These are phyloP conservation scores for Pinguiococcus pyrenoidosus DNA, from an alignment of 108 stramenopile genomes.

Conservation along the genomic window DNA sequence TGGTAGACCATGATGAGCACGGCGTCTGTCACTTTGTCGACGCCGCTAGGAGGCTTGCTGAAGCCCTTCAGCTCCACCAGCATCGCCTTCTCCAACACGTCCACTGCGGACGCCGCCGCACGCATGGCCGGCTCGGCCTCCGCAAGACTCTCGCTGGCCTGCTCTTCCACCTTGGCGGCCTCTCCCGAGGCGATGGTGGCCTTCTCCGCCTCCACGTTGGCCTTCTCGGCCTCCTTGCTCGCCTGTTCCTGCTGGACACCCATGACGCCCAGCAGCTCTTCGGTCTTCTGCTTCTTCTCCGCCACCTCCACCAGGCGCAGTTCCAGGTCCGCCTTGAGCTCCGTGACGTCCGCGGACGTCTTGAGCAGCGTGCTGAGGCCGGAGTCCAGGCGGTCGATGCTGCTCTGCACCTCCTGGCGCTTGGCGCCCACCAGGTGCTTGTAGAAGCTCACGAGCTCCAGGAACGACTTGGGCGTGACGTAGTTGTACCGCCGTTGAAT, in stretches of 20 bases:
- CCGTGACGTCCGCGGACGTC: constrained; percentile 26
- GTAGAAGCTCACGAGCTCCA: constrained; percentile 32
- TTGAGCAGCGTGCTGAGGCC: constrained; percentile 24
- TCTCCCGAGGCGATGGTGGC: constrained; percentile 14
- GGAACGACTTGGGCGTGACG: constrained; percentile 33
- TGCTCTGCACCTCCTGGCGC: constrained; percentile 1
- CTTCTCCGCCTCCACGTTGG: constrained; percentile 16
- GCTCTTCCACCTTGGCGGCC: constrained; percentile 18
- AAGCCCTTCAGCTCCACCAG: constrained; percentile 30
- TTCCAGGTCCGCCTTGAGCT: constrained; percentile 25
- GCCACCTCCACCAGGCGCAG: constrained; percentile 24
- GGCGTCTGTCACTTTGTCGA: constrained; percentile 33
- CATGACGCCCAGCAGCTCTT: constrained; percentile 19
- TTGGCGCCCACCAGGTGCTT: constrained; percentile 10
- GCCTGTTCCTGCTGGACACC: constrained; percentile 14
- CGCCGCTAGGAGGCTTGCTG: constrained; percentile 29
- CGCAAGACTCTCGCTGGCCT: constrained; percentile 16
- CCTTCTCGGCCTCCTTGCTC: constrained; percentile 19
- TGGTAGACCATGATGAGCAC: constrained; percentile 28
- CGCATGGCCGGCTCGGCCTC: constrained; percentile 34
- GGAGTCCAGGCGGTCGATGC: constrained; percentile 10
- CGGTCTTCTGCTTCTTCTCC: constrained; percentile 23
- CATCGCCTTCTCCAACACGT: constrained; percentile 20
- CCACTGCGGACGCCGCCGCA: constrained; percentile 31
- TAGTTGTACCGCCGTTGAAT: constrained; percentile 24